Percentiles rank a stretch among this genome's conserved stretches.
These are phyloP conservation scores for Papilionanthe hybrid DNA, from an alignment of 116 monocot genomes.

Conservation along the genomic window DNA sequence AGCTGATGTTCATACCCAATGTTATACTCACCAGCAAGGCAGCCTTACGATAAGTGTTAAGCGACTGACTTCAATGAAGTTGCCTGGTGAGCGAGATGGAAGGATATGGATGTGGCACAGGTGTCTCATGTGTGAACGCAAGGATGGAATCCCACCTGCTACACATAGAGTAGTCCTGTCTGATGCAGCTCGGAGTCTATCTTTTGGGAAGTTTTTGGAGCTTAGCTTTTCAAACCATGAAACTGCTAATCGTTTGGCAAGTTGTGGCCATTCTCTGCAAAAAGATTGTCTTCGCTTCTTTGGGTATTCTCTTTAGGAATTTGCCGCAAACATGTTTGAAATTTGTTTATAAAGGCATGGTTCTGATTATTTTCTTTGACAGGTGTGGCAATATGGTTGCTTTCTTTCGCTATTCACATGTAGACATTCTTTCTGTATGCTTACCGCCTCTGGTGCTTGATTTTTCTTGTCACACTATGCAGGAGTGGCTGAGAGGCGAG, in stretches of 20 bases:
- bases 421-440: conserved; percentile 74
- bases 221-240: conserved; percentile 88
- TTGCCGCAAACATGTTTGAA: not conserved
- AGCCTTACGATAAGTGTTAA: conserved; percentile 73
- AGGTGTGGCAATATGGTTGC: conserved; percentile 94
- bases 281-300: conserved; percentile 91
- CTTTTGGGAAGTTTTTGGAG: conserved; percentile 98
- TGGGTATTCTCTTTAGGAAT: conserved; percentile 44
- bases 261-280: conserved; percentile 94
- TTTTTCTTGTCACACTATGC: conserved; percentile 40
- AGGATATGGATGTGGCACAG: conserved; percentile 99
- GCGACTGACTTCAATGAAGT: conserved; percentile 40
- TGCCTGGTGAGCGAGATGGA: conserved; percentile 81
- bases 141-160: conserved; percentile 78
- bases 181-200: conserved; percentile 88
- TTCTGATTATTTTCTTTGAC: conserved; percentile 12
- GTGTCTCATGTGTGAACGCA: conserved; percentile 65
- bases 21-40: conserved; percentile 81
- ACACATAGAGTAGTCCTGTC: conserved; percentile 85
- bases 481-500: conserved; percentile 59
- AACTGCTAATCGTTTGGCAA: conserved; percentile 82
- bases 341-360: not conserved
- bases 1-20: conserved; percentile 63
- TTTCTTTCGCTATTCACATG: conserved; percentile 80
- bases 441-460: conserved; percentile 69